phyloP scores from a whole-genome alignment of 179 eudicot genomes.

The Drosera spatulata region DNA sequence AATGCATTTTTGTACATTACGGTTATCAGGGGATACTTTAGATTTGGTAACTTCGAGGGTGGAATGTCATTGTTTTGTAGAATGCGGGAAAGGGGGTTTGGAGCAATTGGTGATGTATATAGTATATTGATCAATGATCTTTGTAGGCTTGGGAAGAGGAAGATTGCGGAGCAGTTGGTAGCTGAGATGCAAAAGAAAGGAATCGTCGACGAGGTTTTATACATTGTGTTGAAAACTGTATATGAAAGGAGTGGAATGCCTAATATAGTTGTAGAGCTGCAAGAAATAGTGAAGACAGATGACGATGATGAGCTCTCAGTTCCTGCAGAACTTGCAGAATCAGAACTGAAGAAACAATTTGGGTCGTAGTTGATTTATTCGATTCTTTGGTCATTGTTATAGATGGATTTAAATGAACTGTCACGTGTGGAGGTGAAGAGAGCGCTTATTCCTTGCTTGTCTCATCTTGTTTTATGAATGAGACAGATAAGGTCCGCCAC shows the following conservation, averaged over 20 bases:
- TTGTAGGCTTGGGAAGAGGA: constrained; percentile 23
- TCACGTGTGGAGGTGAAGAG: too few species aligned
- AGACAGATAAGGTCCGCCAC: too few species aligned
- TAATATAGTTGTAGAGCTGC: constrained; percentile 18
- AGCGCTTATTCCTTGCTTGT: too few species aligned
- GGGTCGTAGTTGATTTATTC: too few species aligned
- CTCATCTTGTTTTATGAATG: too few species aligned
- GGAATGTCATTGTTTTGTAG: constrained; percentile 18
- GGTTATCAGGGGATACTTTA: constrained; percentile 25
- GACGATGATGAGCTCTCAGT: constrained; percentile 3
- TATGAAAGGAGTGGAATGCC: constrained; percentile 20
- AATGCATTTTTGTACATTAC: constrained; percentile 18
- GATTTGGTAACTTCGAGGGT: constrained; percentile 13
- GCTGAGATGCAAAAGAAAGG: constrained; percentile 21
- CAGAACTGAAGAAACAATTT: too few species aligned
- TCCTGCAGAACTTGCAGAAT: too few species aligned
- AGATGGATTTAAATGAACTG: too few species aligned
- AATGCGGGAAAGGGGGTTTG: constrained; percentile 22
- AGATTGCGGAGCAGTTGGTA: constrained; percentile 17
- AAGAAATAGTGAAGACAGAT: constrained; percentile 9
- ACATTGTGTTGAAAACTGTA: constrained; percentile 10
- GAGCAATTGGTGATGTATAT: constrained; percentile 12
- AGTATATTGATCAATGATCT: constrained; percentile 18
- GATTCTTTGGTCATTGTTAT: too few species aligned
- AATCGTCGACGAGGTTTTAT: constrained; percentile 11